These are phyloP conservation scores for Argentina anserina DNA, from an alignment of 306 rosid species.

Conservation along the genomic window DNA sequence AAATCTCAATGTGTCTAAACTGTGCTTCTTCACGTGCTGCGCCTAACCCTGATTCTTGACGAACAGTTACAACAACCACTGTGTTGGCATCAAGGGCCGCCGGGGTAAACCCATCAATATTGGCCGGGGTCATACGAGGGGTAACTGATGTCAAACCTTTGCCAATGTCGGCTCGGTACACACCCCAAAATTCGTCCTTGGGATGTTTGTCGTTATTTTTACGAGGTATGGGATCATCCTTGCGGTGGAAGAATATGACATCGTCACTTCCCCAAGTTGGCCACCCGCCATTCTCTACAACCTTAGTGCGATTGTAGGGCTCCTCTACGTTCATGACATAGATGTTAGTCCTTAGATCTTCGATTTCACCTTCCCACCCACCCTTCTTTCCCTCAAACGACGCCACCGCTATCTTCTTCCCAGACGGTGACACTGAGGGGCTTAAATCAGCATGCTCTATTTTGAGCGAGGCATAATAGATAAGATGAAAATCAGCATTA, in stretches of 20 bases:
- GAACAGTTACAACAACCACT: no score
- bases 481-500: background rate
- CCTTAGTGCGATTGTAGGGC: background rate
- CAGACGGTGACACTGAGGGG: background rate
- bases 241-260: background rate
- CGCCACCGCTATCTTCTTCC: background rate
- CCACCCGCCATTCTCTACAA: background rate
- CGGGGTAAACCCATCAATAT: no score
- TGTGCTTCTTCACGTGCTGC: background rate
- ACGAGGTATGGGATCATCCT: no score
- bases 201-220: no score
- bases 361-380: background rate
- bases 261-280: background rate
- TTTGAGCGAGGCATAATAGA: background rate
- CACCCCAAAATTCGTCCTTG: no score
- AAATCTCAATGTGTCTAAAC: background rate
- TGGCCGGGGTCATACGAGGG: no score
- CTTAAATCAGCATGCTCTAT: background rate
- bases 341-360: background rate
- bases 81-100: no score
- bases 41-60: no score
- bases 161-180: no score
- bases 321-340: background rate
- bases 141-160: no score
- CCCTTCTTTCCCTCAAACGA: background rate